A percentile compares a stretch with the other conserved stretches of the same genome.
Evolutionary conservation across 257 asterid genomes (phyloP).

Genomic region (Nicotiana obtusifolia): DNA sequence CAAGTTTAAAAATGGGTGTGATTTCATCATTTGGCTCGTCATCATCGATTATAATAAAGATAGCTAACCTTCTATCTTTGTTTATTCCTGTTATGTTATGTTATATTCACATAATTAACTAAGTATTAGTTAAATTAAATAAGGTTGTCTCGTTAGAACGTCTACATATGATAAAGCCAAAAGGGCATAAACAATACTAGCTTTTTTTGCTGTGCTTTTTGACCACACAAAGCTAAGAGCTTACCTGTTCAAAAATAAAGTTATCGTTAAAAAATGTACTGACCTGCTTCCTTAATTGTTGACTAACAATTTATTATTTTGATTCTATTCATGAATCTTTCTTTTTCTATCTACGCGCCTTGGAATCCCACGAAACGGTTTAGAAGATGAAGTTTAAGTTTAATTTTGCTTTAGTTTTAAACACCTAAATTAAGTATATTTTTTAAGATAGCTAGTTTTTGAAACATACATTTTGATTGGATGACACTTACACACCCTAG

Average conservation of each 20-base stretch:
- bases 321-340: background rate
- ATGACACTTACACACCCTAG: too few relatives aligned
- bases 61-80: conserved; percentile 15
- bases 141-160: background rate
- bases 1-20: conserved; percentile 12
- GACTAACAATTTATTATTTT: background rate
- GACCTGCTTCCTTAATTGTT: background rate
- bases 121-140: background rate
- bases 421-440: background rate
- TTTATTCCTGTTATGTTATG: background rate
- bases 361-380: background rate
- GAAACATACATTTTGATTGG: too few relatives aligned
- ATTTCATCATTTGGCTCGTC: conserved; percentile 60
- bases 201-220: conserved; percentile 13
- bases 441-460: background rate
- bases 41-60: conserved; percentile 28
- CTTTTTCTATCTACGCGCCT: background rate
- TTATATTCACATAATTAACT: background rate
- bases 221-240: conserved; percentile 11
- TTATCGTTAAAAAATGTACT: background rate
- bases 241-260: background rate
- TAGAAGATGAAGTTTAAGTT: background rate
- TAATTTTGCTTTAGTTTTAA: background rate
- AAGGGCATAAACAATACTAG: background rate
- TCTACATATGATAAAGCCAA: background rate